A percentile compares a stretch with the other conserved stretches of the same genome.
Evolutionary conservation across 1,284 basidiomycete species (phyloP).

Genomic region (Coniferiporia weirii): DNA sequence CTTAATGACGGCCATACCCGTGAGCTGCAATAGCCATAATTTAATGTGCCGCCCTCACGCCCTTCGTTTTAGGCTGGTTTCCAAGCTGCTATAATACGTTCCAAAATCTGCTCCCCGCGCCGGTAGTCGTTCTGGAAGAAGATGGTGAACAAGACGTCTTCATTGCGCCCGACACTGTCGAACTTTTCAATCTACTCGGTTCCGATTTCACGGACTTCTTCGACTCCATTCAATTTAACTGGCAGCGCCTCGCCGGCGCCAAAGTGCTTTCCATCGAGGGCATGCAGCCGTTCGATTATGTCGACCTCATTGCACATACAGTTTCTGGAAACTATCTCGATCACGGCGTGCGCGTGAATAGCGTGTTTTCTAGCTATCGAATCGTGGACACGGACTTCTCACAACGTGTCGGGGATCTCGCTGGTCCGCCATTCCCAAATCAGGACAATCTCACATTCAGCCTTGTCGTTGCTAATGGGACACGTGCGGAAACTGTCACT

Average conservation of each 20-base stretch:
- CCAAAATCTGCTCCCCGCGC: slow-evolving; percentile 56
- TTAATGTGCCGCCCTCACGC: neutral
- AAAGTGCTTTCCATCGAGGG: slow-evolving; percentile 52
- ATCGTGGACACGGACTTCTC: slow-evolving; percentile 43
- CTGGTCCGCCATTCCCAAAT: slow-evolving; percentile 46
- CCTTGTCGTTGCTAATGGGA: slow-evolving; percentile 43
- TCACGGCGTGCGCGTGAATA: slow-evolving; percentile 59
- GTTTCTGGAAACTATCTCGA: slow-evolving; percentile 60
- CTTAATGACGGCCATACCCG: slow-evolving; percentile 64
- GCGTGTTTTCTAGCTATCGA: slow-evolving; percentile 56
- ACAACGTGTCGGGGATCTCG: slow-evolving; percentile 57
- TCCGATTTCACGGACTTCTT: slow-evolving; percentile 44
- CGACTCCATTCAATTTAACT: slow-evolving; percentile 48
- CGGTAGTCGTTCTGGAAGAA: slow-evolving; percentile 49
- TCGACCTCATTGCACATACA: slow-evolving; percentile 50
- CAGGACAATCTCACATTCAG: slow-evolving; percentile 41
- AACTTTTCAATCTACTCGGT: slow-evolving; percentile 44
- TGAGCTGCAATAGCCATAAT: slow-evolving; percentile 25
- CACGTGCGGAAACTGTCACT: slow-evolving; percentile 41
- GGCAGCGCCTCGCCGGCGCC: slow-evolving; percentile 55
- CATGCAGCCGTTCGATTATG: slow-evolving; percentile 48
- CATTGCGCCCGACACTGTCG: slow-evolving; percentile 51
- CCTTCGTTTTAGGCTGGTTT: slow-evolving; percentile 42
- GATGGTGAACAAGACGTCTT: slow-evolving; percentile 49
- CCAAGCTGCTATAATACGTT: slow-evolving; percentile 52